phyloP scores from a whole-genome alignment of 331 rosid species.

The Erythrophleum ivorense region DNA sequence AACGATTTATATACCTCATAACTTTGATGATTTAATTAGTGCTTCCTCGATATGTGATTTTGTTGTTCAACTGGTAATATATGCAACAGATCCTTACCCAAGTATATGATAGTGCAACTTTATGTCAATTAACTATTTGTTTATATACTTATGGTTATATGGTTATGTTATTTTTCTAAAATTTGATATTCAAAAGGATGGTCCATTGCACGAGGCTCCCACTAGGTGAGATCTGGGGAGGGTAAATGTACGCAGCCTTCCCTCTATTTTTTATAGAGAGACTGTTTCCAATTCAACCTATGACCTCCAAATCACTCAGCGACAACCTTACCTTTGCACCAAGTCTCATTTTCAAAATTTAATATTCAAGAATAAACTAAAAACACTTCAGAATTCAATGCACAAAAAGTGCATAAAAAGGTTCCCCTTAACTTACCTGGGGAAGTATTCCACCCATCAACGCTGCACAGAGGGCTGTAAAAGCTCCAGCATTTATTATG shows the following conservation, averaged over 20 bases:
- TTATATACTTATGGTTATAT: not conserved
- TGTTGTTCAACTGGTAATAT: not conserved
- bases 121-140: not conserved
- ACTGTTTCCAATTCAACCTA: no score
- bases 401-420: not conserved
- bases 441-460: slow-evolving; percentile 95
- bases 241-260: no score
- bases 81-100: not conserved
- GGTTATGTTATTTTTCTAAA: not conserved
- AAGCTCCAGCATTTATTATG: slow-evolving; percentile 82
- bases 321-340: no score
- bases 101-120: slow-evolving; percentile 6
- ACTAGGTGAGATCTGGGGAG: no score
- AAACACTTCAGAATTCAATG: slow-evolving; percentile 3
- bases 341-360: no score
- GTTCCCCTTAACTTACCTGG: slow-evolving; percentile 62
- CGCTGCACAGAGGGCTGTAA: slow-evolving; percentile 86
- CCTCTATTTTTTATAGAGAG: no score
- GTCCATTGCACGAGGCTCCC: no score
- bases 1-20: slow-evolving; percentile 7
- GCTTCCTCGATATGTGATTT: not conserved
- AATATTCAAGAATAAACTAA: not conserved
- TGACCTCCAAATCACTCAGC: no score
- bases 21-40: not conserved
- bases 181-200: no score